Percentiles rank a stretch among this genome's conserved stretches.
These are phyloP conservation scores for Pichia sorboxylosa DNA, from an alignment of 1,139 yeast species.

Conservation along the genomic window DNA sequence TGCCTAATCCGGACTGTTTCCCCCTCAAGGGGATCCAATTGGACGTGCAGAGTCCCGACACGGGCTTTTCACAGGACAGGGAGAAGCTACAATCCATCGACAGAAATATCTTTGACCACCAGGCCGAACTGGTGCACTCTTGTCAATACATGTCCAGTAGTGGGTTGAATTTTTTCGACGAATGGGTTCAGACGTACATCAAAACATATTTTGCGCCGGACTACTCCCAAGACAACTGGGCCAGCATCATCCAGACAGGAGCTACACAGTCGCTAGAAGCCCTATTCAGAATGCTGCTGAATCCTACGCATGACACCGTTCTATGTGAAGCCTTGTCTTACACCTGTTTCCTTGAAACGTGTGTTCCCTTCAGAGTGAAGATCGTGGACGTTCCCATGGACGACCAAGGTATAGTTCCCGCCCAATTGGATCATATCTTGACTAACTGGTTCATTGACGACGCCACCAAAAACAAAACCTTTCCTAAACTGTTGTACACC, in stretches of 20 bases:
- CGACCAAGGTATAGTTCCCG: constrained; percentile 31
- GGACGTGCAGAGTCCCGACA: constrained; percentile 17
- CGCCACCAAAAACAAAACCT: constrained; percentile 8
- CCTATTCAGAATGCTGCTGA: constrained; percentile 43
- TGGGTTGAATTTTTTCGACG: constrained; percentile 19
- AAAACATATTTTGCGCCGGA: constrained; percentile 9
- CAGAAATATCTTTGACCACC: constrained; percentile 25
- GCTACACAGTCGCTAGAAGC: constrained; percentile 59
- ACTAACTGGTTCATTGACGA: constrained; percentile 42
- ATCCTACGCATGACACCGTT: constrained; percentile 40
- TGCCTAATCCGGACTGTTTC: constrained; percentile 22
- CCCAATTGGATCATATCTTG: constrained; percentile 40
- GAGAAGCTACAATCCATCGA: constrained; percentile 24
- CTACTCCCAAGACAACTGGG: constrained; percentile 39
- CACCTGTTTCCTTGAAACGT: constrained; percentile 45
- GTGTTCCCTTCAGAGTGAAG: constrained; percentile 36
- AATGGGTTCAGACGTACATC: constrained; percentile 12
- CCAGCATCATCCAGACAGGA: constrained; percentile 44
- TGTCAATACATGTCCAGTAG: constrained; percentile 20
- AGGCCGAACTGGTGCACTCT: constrained; percentile 18
- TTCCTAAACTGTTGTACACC: constrained; percentile 40
- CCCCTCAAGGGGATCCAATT: constrained; percentile 19
- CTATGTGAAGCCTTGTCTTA: constrained; percentile 48
- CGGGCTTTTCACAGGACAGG: constrained; percentile 15
- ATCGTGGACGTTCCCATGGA: constrained; percentile 41